Evolutionary conservation across 1,284 basidiomycete species (phyloP).

Genomic region (Mrakiaceae sp.): DNA sequence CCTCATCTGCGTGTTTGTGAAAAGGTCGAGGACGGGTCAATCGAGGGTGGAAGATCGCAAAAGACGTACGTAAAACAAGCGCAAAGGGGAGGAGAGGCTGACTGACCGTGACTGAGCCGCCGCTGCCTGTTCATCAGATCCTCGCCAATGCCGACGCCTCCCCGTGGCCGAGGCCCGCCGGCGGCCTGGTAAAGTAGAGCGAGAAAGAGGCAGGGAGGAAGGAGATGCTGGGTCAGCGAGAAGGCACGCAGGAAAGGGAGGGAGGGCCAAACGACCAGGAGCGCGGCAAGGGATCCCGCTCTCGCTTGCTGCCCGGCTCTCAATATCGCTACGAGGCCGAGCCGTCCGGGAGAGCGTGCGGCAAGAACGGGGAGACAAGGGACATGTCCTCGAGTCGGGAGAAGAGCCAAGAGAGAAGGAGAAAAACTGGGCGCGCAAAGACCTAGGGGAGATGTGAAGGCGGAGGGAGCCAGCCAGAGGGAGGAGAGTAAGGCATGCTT

Average conservation of each 20-base stretch:
- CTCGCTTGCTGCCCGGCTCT: too few relatives aligned
- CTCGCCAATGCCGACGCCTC: conserved; percentile 14
- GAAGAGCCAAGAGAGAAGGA: too few relatives aligned
- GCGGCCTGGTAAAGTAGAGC: conserved; percentile 5
- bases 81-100: background rate
- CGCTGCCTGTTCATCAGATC: conserved; percentile 16
- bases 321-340: too few relatives aligned
- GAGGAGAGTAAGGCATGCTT: too few relatives aligned
- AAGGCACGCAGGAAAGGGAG: too few relatives aligned
- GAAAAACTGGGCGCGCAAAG: background rate
- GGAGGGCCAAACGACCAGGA: too few relatives aligned
- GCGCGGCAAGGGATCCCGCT: too few relatives aligned
- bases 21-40: background rate
- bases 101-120: conserved; percentile 11
- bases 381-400: too few relatives aligned
- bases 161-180: background rate
- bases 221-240: too few relatives aligned
- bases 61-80: conserved; percentile 14
- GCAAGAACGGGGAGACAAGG: too few relatives aligned
- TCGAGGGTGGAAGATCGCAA: background rate
- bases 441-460: background rate
- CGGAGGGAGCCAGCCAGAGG: background rate
- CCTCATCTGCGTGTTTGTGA: conserved; percentile 33
- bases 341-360: too few relatives aligned
- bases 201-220: background rate